Base-by-base conservation (phyloP, 1,284 basidiomycete species). In the Mycosarcoma mackinlayi region DNA sequence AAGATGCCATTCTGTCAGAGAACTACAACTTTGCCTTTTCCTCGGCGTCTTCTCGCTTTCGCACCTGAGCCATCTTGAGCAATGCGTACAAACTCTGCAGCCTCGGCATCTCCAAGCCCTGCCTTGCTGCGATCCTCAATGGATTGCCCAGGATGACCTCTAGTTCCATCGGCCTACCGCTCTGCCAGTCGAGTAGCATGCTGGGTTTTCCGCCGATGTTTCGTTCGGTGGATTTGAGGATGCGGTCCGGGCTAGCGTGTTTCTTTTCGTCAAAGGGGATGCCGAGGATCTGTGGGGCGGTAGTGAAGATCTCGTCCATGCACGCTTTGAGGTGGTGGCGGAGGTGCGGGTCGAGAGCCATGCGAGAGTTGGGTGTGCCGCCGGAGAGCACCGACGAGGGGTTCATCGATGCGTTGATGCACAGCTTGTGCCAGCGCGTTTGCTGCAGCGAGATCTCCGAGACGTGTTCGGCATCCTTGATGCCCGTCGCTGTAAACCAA, bases 371-470 rank as follows among this genome's bases (percentile, higher is more conserved):
- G 46, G 81, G 73, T 10, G 82, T 77, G 4, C 84, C 83, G 19
- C 83, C 83, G 4, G 84, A 83, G n/a, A 85, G 78, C 21, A 85
- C 84, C 2, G 84, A 76, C 16, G 82, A 83, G 0, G 84, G 84
- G 66, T 85, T 85, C 82, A 85, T 84, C 9, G 81, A 73, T 4
- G 83, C 80, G 67, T 85, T 85, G 75, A 84, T 84, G 77, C 81
- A 81, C 19, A 83, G 73, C 68, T 85, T 85, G 75, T 85, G 84
- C 85, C 85, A 85, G 6, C 85, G 77, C 4, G 85, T 82, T 38
- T 84, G 76, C 69, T 85, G 85, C 18, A 85, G 69, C 13, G 75
- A 81, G 23, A 72, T 61, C 49, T 85, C 84, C 19, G 76, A 64
- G 57, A 83, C 74, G n/a, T 65, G 70, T 65, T 85, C 83, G 6